A percentile compares a stretch with the other conserved stretches of the same genome.
These are phyloP conservation scores for Eucalyptus sp. DNA, from an alignment of 345 rosid species.

Conservation along the genomic window DNA sequence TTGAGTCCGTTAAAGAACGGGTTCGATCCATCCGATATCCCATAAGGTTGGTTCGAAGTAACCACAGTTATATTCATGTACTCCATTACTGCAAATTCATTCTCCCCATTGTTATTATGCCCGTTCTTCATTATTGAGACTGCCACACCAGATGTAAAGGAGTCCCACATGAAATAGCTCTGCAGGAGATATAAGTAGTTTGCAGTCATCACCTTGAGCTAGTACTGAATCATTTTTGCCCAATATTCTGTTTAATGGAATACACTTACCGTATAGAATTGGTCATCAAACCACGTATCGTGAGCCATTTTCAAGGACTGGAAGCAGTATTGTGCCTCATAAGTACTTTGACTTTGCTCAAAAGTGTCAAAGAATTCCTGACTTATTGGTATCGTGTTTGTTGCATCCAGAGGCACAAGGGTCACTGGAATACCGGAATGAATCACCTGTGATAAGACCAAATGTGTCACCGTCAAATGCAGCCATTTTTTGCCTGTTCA, in stretches of 20 bases:
- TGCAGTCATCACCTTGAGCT: neutral
- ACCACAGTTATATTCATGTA: conserved; percentile 77
- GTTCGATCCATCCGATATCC: conserved; percentile 61
- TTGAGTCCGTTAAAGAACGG: conserved; percentile 54
- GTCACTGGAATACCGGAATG: conserved; percentile 86
- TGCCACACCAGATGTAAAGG: conserved; percentile 76
- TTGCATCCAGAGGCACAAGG: conserved; percentile 83
- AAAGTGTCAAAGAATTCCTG: conserved; percentile 48
- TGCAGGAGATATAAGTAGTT: neutral
- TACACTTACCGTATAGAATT: conserved; percentile 37
- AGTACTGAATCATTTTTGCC: neutral
- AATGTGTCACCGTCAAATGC: neutral
- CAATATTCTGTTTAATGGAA: neutral
- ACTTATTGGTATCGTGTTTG: conserved; percentile 64
- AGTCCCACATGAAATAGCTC: conserved; percentile 97
- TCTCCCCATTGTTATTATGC: conserved; percentile 22
- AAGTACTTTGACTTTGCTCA: conserved; percentile 47
- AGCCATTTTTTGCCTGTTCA: neutral
- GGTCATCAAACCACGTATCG: conserved; percentile 53
- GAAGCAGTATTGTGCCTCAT: conserved; percentile 74
- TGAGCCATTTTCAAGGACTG: conserved; percentile 63
- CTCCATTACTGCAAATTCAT: conserved; percentile 80
- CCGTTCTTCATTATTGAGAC: conserved; percentile 55
- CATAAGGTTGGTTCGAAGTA: conserved; percentile 79
- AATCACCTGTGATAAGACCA: conserved; percentile 35